Evolutionary conservation across 805 yeast genomes (phyloP), one percentile per base, ranked within the genome.

Genomic region (Wickerhamiella azymoides): DNA sequence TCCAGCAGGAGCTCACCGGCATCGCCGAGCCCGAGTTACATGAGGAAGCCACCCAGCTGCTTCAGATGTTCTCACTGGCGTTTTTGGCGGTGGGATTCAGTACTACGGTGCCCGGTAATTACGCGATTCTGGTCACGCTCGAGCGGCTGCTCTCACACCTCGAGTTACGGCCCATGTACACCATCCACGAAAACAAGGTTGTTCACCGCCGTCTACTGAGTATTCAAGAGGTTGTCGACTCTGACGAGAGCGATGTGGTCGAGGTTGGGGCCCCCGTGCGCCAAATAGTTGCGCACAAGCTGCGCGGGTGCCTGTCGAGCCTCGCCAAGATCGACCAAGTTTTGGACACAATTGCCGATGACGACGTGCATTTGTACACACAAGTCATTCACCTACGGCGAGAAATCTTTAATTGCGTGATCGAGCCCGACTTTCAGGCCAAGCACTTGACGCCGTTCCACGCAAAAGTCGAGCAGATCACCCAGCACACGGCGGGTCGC

Each of bases 31-130:
- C 44, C 30, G 42, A 26, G 9, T 37, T 24, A 18, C 26, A 37
- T 42, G 33, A 21, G 16, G 33, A 47, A 13, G 39, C 47, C n/a
- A 13, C 25, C 25, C 56, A 56, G 17, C 32, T 47, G 16, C 32
- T 49, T 10, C 48, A 89, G 62, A 65, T 92, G 40, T 65, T 89
- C 39, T 81, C 94, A 11, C 69, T 92, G 43, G 81, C 92, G 53
- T 84, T 88, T 62, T 75, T 89, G 57, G 84, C 97, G 2, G 92
- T 93, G 49, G 99, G 99, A 2, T 68, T 85, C 54, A 81, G 82
- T 40, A 80, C 85, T 54, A 74, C 85, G 30, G 94, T 96, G 1
- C 95, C 97, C 1, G 95, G 96, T 4, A 84, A 95, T 1, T 92
- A 83, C 63, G 89, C 94, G 5, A 83, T 94, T 2, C 66, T 89